phyloP scores from a whole-genome alignment of 495 filamentous ascomycete species.

The Cudoniella acicularis region DNA sequence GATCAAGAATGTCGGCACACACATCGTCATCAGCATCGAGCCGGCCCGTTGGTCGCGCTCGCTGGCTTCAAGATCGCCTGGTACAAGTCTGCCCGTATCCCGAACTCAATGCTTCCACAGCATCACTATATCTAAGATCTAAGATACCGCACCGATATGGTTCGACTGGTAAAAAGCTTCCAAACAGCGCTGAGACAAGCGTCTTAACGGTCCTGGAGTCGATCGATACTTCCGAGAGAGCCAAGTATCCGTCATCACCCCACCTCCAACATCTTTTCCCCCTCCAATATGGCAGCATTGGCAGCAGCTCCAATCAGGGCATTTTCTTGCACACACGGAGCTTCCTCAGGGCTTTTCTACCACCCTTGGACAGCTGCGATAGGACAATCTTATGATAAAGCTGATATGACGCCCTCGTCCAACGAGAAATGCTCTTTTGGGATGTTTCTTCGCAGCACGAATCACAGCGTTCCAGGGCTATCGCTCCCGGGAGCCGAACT shows the following conservation, averaged over 20 bases:
- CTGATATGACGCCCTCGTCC: background rate
- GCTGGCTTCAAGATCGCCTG: background rate
- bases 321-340: background rate
- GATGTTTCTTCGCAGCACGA: background rate
- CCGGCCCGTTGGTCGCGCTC: background rate
- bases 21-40: background rate
- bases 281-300: conserved; percentile 2
- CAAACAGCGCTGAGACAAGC: background rate
- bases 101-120: no score
- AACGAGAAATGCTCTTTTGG: background rate
- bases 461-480: background rate
- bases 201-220: background rate
- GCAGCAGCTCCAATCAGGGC: background rate
- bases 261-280: conserved; percentile 6
- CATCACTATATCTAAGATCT: no score
- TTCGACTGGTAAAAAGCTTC: background rate
- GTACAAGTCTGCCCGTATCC: no score
- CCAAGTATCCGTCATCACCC: background rate
- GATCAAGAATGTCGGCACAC: background rate
- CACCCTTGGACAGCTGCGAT: background rate
- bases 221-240: background rate
- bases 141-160: no score
- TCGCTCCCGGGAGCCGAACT: background rate
- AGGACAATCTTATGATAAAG: background rate
- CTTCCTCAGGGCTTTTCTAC: no score